Evolutionary conservation across 768 basidiomycete genomes (phyloP).

Genomic region (Tricholoma saponaceum): DNA sequence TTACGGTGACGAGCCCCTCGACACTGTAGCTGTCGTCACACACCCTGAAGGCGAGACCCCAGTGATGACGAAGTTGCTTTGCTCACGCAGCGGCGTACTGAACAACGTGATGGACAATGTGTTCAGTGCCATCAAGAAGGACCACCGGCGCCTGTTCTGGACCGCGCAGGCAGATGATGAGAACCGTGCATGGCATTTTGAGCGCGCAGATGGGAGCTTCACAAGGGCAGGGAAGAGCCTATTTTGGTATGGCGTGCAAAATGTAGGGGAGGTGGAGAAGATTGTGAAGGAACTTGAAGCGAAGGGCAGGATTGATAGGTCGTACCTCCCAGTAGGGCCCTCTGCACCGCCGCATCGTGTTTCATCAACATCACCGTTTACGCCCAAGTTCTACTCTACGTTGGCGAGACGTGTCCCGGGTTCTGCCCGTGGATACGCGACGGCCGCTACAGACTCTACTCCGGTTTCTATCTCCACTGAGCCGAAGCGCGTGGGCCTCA

Average conservation of each 20-base stretch:
- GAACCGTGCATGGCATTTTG: conserved; percentile 97
- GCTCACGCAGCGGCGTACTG: conserved; percentile 83
- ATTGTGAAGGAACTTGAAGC: conserved; percentile 72
- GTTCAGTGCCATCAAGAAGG: conserved; percentile 93
- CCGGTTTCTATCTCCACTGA: conserved; percentile 38
- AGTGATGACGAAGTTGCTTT: conserved; percentile 88
- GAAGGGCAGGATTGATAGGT: conserved; percentile 80
- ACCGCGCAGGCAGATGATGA: conserved; percentile 96
- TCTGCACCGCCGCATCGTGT: conserved; percentile 55
- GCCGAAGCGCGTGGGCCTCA: conserved; percentile 87
- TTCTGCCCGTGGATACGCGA: conserved; percentile 76
- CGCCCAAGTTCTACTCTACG: conserved; percentile 58
- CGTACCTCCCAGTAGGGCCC: conserved; percentile 86
- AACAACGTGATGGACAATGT: conserved; percentile 98
- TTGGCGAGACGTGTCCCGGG: conserved; percentile 45
- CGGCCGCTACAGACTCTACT: conserved; percentile 39
- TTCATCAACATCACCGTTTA: conserved; percentile 27
- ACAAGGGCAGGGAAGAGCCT: conserved; percentile 89
- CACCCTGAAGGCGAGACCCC: conserved; percentile 87
- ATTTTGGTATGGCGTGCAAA: conserved; percentile 97
- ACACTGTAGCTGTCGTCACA: conserved; percentile 91
- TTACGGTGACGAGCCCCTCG: conserved; percentile 98
- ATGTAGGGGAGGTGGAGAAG: conserved; percentile 87
- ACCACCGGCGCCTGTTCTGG: conserved; percentile 94
- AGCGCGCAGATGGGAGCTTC: conserved; percentile 96